Conservation (phyloP, 345 rosid species). For the Rhodamnia rubescens region DNA sequence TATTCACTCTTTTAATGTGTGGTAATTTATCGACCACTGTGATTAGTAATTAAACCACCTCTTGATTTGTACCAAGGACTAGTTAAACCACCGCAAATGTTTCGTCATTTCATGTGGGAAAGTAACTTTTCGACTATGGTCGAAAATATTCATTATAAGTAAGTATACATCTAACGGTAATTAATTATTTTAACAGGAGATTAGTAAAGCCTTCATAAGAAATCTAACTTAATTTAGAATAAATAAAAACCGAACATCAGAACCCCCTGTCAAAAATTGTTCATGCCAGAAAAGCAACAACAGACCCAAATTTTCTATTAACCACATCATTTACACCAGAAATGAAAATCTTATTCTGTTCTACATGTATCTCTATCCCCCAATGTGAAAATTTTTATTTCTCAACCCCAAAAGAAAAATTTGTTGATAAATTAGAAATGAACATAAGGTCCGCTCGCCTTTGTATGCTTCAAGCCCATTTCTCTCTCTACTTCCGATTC, state of each 20-base stretch:
- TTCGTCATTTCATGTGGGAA: background rate
- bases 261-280: background rate
- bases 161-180: background rate
- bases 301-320: background rate
- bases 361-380: background rate
- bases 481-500: background rate
- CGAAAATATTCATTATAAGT: background rate
- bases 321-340: background rate
- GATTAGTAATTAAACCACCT: too few species aligned
- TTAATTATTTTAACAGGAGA: background rate
- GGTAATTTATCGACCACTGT: background rate
- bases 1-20: background rate
- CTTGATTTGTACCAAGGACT: background rate
- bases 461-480: background rate
- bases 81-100: background rate
- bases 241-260: background rate
- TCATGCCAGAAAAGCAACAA: background rate
- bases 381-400: background rate
- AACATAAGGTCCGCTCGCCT: background rate
- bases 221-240: background rate
- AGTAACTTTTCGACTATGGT: background rate
- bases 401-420: background rate
- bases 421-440: background rate
- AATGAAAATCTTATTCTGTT: background rate
- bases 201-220: background rate